Evolutionary conservation across 768 basidiomycete genomes (phyloP), one percentile per base, ranked within the genome.

Genomic region (Termitomyces sp.): DNA sequence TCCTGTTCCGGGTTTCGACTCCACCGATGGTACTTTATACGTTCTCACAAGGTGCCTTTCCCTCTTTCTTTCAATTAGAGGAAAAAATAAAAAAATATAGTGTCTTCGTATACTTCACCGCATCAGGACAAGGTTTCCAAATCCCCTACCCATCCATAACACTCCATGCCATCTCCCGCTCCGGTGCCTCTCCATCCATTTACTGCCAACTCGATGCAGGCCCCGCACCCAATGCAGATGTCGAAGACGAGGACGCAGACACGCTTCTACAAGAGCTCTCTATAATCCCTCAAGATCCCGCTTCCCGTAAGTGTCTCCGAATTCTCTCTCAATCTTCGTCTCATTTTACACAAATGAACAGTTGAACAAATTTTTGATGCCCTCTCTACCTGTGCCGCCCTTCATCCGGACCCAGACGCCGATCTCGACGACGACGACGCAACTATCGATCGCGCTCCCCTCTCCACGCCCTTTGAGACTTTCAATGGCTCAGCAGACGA

Each of bases 171-270:
- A 81, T 95, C 53, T 91, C 94, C 0, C 86, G 93, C 44, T 78
- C 80, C 3, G 81, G 46, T 21, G 3, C 46, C 9, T 78, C 76
- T 0, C 85, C 90, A 3, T 88, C 84, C 7, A 81, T 98, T 67
- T 98, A 98, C 70, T 97, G 94, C 67, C 97, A 99, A 63, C 81
- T 98, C 11, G 95, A 97, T 63, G 92, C 92, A 58, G 65, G 67
- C 49, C 71, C 72, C n/a, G 72, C 68, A 14, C 66, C 65, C 50
- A 70, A 69, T 41, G 54, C 47, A 30, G 51, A 47, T 11, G 57
- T 19, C 5, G 66, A 61, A 3, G 64, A 67, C n/a, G 71, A 73
- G 12, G 73, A 76, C 27, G 73, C 70, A 50, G 68, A 71, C 45
- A 63, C 66, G 9, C 78, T 82, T 8, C 86, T 95, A 83, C 79